Base-by-base conservation (phyloP, 208 protist species). In the Naegleria gruberi region DNA sequence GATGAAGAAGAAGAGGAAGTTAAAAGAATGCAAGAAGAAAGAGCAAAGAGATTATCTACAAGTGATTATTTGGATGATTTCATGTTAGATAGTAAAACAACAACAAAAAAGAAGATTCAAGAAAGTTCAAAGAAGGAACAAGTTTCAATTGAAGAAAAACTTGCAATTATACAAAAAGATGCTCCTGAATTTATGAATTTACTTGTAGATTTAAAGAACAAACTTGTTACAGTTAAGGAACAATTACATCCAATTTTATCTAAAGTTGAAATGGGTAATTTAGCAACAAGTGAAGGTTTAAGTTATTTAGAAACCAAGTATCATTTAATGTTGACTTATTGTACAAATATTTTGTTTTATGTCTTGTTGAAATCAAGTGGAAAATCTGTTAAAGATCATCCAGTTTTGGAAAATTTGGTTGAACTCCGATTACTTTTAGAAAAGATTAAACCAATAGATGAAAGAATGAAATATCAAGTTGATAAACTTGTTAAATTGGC, bases 341-440 rank as follows among this genome's bases (percentile, higher is more conserved):
- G 87, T 41, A 46, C 19, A 43, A 12, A 45, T 55, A 85, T 90
- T 37, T 12, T 84, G 12, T 90, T 74, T 74, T 90, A 90, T 73
- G 19, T 90, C 45, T 34, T 90, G 12, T 57, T 90, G 45, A 90
- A 90, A 55, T 51, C 87, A 85, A 41, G 12, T 84, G 87, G 87
- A 74, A 84, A 85, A 55, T 74, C 46, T 30, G 87, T 90, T 17
- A 90, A 74, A 40, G 47, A 90, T 55, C 87, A 90, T 90, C 87
- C 87, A 19, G 87, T 90, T 23, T 74, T 85, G 65, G 43, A n/a
- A 40, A 7, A 74, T 10, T 74, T 90, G 19, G 74, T 90, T 37
- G 74, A 90, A 90, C 23, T 82, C 10, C 41, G 77, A 84, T 46
- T 84, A 19, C 23, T 74, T 6, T 41, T 90, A 43, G 87, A 90